Evolutionary conservation across 169 alveolate species (phyloP), one percentile per base, ranked within the genome.

Genomic region (Theileria equi): DNA sequence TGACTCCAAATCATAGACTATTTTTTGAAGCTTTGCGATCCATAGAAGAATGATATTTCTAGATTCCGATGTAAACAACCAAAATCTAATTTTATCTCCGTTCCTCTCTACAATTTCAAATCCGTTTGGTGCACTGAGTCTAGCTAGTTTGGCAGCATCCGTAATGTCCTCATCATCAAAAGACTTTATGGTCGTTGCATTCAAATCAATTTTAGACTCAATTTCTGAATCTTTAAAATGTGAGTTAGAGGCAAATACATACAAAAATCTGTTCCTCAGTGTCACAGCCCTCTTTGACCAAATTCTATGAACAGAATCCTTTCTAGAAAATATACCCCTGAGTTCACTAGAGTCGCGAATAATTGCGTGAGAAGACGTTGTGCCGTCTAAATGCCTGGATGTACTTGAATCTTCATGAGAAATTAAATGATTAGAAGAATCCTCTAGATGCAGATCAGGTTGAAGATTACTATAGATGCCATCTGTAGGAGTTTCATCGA

Each of bases 21-120:
- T 13, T 21, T 48, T 47, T n/a, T 0, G 26, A 13, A 73, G 34
- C 1, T 60, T 31, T 17, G 71, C 8, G 25, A 35, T 52, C 84
- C 84, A 74, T 34, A 74, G n/a, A 26, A 47, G 41, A 2, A 52
- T 70, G 5, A 68, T 45, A 35, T 74, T 47, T 38, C 32, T 53
- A 11, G 84, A 74, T 26, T 74, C 84, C 19, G 59, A 47, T 17
- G 84, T 74, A 36, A 74, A 74, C 2, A 65, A 36, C 84, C 84
- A 74, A 47, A 25, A 53, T 5, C 84, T 44, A 47, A 62, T 53
- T 21, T 44, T 1, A 3, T 48, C 31, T 13, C 60, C 38, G 7
- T 23, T 74, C 32, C 25, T 41, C 55, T 74, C 84, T 10, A 45
- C 40, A 19, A 74, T 21, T 45, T 74, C 84, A 50, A 74, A 74